These are phyloP conservation scores for Termitomyces sp. DNA, from an alignment of 768 basidiomycete genomes.

Conservation along the genomic window DNA sequence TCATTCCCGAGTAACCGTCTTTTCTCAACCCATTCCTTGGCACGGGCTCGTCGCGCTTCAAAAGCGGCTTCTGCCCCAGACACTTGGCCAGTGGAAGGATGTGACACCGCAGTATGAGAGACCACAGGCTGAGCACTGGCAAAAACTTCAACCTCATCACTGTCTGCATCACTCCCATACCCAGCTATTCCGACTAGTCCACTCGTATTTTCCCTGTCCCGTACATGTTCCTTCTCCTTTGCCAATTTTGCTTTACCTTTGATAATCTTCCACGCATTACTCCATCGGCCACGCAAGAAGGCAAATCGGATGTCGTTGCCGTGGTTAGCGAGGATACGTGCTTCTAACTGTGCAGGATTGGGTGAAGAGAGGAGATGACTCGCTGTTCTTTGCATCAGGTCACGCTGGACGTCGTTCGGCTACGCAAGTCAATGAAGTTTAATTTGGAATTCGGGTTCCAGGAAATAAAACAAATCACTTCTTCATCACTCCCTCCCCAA, in stretches of 20 bases:
- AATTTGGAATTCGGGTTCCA: not conserved
- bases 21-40: conserved; percentile 53
- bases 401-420: conserved; percentile 55
- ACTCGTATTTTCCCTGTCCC: conserved; percentile 5
- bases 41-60: conserved; percentile 47
- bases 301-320: conserved; percentile 73
- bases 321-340: conserved; percentile 86
- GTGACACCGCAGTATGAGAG: not conserved
- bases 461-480: conserved; percentile 31
- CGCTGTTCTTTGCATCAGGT: conserved; percentile 75
- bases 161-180: conserved; percentile 50
- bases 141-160: conserved; percentile 17
- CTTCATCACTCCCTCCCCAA: conserved; percentile 71
- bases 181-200: conserved; percentile 50
- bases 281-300: conserved; percentile 77
- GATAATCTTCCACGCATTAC: conserved; percentile 50
- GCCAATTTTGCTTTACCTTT: conserved; percentile 41
- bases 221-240: conserved; percentile 21
- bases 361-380: conserved; percentile 60
- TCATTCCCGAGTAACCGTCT: conserved; percentile 28
- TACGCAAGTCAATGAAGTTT: conserved; percentile 16
- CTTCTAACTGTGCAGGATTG: conserved; percentile 78
- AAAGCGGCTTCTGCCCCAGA: conserved; percentile 20
- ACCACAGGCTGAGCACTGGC: not conserved
- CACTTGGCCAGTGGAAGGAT: not conserved